A percentile compares a stretch with the other conserved stretches of the same genome.
Conservation (phyloP, 1,139 yeast genomes). For the Diutina ranongensis region DNA sequence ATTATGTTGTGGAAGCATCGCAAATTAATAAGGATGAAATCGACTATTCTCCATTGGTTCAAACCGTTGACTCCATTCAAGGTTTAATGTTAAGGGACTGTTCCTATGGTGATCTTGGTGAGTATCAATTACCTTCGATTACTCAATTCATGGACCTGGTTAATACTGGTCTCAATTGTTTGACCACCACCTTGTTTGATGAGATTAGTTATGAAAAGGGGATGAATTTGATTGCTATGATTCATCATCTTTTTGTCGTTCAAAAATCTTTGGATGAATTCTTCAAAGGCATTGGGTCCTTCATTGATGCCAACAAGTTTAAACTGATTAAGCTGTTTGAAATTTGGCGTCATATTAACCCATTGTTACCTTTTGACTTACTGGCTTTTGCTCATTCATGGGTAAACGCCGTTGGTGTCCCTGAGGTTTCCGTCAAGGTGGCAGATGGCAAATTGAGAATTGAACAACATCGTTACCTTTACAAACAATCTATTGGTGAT, state of each 20-base stretch:
- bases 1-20: slow-evolving; percentile 23
- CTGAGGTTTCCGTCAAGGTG: slow-evolving; percentile 33
- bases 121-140: slow-evolving; percentile 6
- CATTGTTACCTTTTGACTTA: slow-evolving; percentile 21
- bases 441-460: slow-evolving; percentile 20
- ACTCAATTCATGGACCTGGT: slow-evolving; percentile 15
- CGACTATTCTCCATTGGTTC: slow-evolving; percentile 8
- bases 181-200: slow-evolving; percentile 32
- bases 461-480: slow-evolving; percentile 40
- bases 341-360: slow-evolving; percentile 37
- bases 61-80: slow-evolving; percentile 20
- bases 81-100: slow-evolving; percentile 30
- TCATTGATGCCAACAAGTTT: slow-evolving; percentile 26
- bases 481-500: not conserved
- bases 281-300: slow-evolving; percentile 26
- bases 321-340: slow-evolving; percentile 42
- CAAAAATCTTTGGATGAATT: slow-evolving; percentile 18
- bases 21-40: slow-evolving; percentile 14
- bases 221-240: slow-evolving; percentile 43
- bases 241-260: slow-evolving; percentile 33
- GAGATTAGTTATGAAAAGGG: slow-evolving; percentile 56
- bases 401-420: slow-evolving; percentile 48
- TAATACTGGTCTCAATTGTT: slow-evolving; percentile 28
- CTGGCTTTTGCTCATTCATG: slow-evolving; percentile 42
- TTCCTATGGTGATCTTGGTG: slow-evolving; percentile 15